These are phyloP conservation scores for Thecamonas trahens DNA, from an alignment of 78 protist genomes.

Conservation along the genomic window DNA sequence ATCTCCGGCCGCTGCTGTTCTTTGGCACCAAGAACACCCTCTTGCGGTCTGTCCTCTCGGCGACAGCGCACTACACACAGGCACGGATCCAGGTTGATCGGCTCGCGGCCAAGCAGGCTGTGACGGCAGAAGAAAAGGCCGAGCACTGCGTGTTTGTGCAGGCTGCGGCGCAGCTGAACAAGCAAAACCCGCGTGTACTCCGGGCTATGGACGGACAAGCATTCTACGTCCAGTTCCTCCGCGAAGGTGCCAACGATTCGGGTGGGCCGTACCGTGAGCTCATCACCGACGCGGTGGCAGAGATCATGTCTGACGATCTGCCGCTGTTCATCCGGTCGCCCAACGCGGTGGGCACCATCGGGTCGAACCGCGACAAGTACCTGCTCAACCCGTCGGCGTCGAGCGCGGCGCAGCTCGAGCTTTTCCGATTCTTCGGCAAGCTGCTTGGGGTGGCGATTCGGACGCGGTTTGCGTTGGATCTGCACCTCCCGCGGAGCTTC, in stretches of 20 bases:
- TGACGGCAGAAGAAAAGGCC: no score
- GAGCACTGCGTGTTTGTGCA: no score
- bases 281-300: slow-evolving; percentile 10
- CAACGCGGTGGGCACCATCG: slow-evolving; percentile 2
- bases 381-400: slow-evolving; percentile 8
- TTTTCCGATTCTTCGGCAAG: slow-evolving; percentile 25
- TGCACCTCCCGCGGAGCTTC: slow-evolving; percentile 20
- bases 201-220: no score
- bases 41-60: no score
- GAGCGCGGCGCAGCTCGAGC: slow-evolving; percentile 5
- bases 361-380: slow-evolving; percentile 23
- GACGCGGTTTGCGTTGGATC: background rate
- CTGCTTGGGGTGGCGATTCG: slow-evolving; percentile 38
- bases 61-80: no score
- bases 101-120: no score
- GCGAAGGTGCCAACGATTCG: slow-evolving; percentile 33
- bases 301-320: slow-evolving; percentile 12
- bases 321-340: slow-evolving; percentile 29
- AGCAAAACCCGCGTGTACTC: no score
- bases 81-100: no score
- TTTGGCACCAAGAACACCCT: no score
- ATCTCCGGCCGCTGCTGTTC: no score
- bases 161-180: no score
- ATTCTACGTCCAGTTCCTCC: slow-evolving; percentile 7
- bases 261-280: slow-evolving; percentile 53